Percentiles rank a stretch among this genome's conserved stretches.
These are phyloP conservation scores for Arabidopsis hybrid DNA, from an alignment of 441 rosid genomes.

Conservation along the genomic window DNA sequence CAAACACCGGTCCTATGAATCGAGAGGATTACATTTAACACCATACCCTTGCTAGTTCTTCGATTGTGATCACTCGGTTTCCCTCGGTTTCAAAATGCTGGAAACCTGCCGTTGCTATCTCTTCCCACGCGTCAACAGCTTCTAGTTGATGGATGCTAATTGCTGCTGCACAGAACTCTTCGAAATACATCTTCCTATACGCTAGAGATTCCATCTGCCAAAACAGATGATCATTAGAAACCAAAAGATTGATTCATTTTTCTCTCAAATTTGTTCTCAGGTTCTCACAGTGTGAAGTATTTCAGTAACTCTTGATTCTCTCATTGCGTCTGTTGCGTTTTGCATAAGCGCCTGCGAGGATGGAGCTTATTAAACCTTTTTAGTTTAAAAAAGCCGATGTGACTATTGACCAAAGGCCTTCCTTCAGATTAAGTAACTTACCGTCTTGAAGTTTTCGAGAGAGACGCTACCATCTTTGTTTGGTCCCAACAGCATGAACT, in stretches of 20 bases:
- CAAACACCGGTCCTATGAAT: constrained; percentile 16
- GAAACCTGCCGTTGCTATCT: constrained; percentile 72
- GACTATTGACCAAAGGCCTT: background rate
- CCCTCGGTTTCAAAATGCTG: constrained; percentile 88
- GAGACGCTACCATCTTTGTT: constrained; percentile 78
- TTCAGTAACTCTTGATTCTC: constrained; percentile 83
- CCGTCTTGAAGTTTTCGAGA: constrained; percentile 83
- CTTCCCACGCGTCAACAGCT: constrained; percentile 90
- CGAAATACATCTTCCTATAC: constrained; percentile 84
- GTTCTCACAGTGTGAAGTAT: constrained; percentile 61
- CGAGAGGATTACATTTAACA: background rate
- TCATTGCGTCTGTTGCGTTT: constrained; percentile 84
- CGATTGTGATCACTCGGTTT: constrained; percentile 78
- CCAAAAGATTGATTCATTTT: background rate
- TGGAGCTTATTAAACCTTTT: background rate
- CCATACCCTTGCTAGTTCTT: constrained; percentile 85
- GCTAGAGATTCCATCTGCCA: constrained; percentile 82
- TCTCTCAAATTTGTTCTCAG: background rate
- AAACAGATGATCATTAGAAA: constrained; percentile 2
- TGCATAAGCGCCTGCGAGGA: constrained; percentile 66
- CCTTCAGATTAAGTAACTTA: constrained; percentile 27
- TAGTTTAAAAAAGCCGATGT: background rate
- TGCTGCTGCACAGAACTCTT: constrained; percentile 94
- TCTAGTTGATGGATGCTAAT: constrained; percentile 85
- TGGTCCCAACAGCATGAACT: constrained; percentile 79